Percentiles rank a stretch among this genome's conserved stretches.
Conservation (phyloP, 2,329 filamentous ascomycete species). For the Cladosporium sp. region DNA sequence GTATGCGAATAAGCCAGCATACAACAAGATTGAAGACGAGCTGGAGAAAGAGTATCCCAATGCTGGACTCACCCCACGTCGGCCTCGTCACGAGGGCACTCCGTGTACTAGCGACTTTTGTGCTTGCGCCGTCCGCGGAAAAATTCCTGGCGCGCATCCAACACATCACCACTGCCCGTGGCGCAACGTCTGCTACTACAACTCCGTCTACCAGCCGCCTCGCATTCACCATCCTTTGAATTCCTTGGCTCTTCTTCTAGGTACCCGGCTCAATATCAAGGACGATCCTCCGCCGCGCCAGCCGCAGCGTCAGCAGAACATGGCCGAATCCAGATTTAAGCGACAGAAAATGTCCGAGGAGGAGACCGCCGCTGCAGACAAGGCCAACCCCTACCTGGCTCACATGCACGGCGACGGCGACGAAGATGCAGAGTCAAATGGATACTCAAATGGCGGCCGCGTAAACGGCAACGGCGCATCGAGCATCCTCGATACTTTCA, state of each 20-base stretch:
- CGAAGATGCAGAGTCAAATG: constrained; percentile 30
- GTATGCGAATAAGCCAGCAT: background rate
- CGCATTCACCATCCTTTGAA: background rate
- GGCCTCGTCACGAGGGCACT: background rate
- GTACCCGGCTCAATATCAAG: background rate
- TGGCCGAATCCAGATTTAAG: constrained; percentile 24
- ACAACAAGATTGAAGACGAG: background rate
- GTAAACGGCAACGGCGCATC: constrained; percentile 16
- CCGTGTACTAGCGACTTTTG: background rate
- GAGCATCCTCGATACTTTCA: constrained; percentile 57
- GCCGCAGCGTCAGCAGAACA: constrained; percentile 5
- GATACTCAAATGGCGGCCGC: constrained; percentile 26
- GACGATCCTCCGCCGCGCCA: background rate
- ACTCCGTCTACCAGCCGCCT: background rate
- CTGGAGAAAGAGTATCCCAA: background rate
- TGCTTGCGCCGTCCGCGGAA: background rate
- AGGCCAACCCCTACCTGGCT: constrained; percentile 81
- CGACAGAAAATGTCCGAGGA: constrained; percentile 56
- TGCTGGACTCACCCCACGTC: background rate
- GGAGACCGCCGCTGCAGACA: constrained; percentile 49
- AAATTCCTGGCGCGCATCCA: constrained; percentile 5
- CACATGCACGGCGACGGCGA: constrained; percentile 67
- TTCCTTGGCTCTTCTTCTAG: background rate
- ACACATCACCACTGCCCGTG: background rate
- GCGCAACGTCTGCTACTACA: constrained; percentile 8